Evolutionary conservation across 2,329 filamentous ascomycete genomes (phyloP), one percentile per base, ranked within the genome.

Genomic region (Orbilia oligospora): DNA sequence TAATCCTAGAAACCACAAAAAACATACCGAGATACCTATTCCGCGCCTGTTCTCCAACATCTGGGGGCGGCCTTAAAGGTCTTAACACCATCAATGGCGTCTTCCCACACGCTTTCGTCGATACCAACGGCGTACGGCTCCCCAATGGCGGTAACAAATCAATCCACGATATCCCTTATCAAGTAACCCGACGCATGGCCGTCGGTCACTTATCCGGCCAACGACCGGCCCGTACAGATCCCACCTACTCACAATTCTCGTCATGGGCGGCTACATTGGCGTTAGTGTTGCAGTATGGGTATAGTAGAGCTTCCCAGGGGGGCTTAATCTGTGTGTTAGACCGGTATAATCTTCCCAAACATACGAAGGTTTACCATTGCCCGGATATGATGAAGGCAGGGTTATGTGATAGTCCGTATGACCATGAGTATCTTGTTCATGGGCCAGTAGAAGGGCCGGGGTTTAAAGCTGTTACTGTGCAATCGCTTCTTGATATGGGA

Each of bases 71-170:
- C 10, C 33, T 77, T 12, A 77, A 77, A 20, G 73, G 73, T n/a
- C 53, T 77, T 5, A 77, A 77, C 51, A 77, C 73, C n/a, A 46
- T 68, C 12, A 36, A 71, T 30, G 73, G 67, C 22, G 27, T 77
- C 61, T 71, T 63, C 63, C 73, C 73, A n/a, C 73, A 77, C 67
- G 73, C 73, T 30, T 77, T 71, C 41, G 67, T 77, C 61, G 73
- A 77, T 44, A 61, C 16, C 16, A 48, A 71, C 44, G 72, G 72
- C 24, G 16, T 10, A 12, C 63, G 56, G 5, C 36, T 76, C 36
- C 58, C 66, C 20, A 44, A 55, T 8, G 72, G 72, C 20, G 73
- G 73, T 6, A 20, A 66, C 44, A 77, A 71, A 68, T 77, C 73
- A 3, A 71, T 77, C 30, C 67, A 71, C 30, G 73, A 77, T 9